These are phyloP conservation scores for Exophiala spinifera DNA, from an alignment of 2,329 filamentous ascomycete genomes.

Conservation along the genomic window DNA sequence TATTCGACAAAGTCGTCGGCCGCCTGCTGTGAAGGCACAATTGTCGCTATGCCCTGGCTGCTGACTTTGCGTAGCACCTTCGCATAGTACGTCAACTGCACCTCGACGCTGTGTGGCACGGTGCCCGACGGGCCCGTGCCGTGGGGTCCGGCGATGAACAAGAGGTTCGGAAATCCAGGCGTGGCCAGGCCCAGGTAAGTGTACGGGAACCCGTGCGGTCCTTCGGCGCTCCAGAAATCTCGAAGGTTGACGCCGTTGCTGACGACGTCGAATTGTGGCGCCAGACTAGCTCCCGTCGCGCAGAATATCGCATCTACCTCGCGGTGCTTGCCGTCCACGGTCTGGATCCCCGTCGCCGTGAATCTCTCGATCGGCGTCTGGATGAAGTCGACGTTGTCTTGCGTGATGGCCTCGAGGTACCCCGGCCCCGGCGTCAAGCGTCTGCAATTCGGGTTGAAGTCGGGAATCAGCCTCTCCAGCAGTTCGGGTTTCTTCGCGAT, in stretches of 20 bases:
- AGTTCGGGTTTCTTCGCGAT: constrained; percentile 36
- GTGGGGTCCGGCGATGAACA: constrained; percentile 42
- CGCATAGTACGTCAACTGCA: constrained; percentile 62
- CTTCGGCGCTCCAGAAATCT: constrained; percentile 30
- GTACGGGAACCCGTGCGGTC: constrained; percentile 28
- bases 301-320: constrained; percentile 33
- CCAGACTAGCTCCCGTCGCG: constrained; percentile 39
- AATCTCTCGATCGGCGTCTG: constrained; percentile 56
- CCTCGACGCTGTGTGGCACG: constrained; percentile 65
- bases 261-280: constrained; percentile 34
- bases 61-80: constrained; percentile 66
- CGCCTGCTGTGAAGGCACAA: constrained; percentile 56
- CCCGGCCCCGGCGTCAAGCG: constrained; percentile 59
- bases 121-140: constrained; percentile 59
- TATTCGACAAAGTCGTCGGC: constrained; percentile 64
- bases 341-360: constrained; percentile 49
- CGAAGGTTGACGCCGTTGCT: constrained; percentile 28
- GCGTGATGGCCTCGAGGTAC: constrained; percentile 62
- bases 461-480: constrained; percentile 37
- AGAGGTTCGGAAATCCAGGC: constrained; percentile 45
- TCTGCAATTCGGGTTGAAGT: constrained; percentile 43
- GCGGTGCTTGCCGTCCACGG: constrained; percentile 22
- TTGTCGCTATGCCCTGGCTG: constrained; percentile 62
- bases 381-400: constrained; percentile 62
- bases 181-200: constrained; percentile 42